phyloP scores from a whole-genome alignment of 495 filamentous ascomycete species.

The Penicillium samsonianum region DNA sequence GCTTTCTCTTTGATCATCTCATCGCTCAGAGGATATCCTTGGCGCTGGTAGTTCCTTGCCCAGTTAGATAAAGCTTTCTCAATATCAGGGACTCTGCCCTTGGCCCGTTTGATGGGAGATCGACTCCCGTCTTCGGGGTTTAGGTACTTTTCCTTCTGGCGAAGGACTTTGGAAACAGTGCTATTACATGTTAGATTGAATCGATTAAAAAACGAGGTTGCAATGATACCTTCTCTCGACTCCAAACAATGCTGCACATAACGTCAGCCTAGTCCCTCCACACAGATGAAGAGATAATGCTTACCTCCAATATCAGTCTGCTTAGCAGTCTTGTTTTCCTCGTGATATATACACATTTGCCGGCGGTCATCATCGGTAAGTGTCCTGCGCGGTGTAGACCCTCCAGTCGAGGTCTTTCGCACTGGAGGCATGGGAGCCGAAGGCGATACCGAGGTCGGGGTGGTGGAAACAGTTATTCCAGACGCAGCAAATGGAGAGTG shows the following conservation, averaged over 20 bases:
- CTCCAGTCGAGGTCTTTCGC: constrained; percentile 54
- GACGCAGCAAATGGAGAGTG: constrained; percentile 34
- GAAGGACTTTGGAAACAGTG: constrained; percentile 96
- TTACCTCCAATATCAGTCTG: constrained; percentile 96
- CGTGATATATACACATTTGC: constrained; percentile 93
- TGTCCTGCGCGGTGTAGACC: constrained; percentile 77
- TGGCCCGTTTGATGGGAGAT: constrained; percentile 84
- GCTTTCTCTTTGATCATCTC: constrained; percentile 87
- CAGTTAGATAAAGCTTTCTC: constrained; percentile 92
- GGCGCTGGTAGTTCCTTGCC: constrained; percentile 76
- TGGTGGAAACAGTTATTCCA: constrained; percentile 51
- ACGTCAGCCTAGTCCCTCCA: constrained; percentile 30
- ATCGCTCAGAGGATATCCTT: constrained; percentile 76
- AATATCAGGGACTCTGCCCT: constrained; percentile 92
- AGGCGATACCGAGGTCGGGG: constrained; percentile 55
- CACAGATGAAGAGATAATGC: constrained; percentile 22
- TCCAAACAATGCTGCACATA: constrained; percentile 75
- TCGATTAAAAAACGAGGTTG: not conserved
- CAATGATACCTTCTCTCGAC: constrained; percentile 88
- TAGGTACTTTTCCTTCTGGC: constrained; percentile 96
- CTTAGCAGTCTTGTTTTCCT: constrained; percentile 91
- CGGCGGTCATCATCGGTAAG: constrained; percentile 90
- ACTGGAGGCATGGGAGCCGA: constrained; percentile 50
- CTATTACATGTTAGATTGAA: constrained; percentile 51
- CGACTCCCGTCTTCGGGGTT: constrained; percentile 81